A percentile compares a stretch with the other conserved stretches of the same genome.
These are phyloP conservation scores for Aristolochia fimbriata DNA, from an alignment of 164 flowering plant genomes.

Conservation along the genomic window DNA sequence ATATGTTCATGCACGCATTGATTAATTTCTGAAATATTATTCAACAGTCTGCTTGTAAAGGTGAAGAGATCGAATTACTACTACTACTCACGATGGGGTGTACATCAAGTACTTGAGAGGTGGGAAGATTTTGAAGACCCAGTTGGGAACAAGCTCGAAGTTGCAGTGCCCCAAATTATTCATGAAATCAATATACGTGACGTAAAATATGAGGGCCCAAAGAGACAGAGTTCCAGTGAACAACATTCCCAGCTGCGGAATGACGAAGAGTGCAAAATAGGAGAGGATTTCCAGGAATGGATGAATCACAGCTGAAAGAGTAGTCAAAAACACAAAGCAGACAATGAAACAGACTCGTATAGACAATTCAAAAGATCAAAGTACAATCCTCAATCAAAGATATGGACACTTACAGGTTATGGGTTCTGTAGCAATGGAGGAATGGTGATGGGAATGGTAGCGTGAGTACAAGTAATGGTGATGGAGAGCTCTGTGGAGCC, in stretches of 20 bases:
- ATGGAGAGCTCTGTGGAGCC: slow-evolving; percentile 50
- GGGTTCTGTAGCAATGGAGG: slow-evolving; percentile 46
- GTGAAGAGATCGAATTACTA: slow-evolving; percentile 3
- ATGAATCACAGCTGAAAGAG: slow-evolving; percentile 44
- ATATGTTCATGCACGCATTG: too few relatives aligned
- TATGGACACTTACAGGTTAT: slow-evolving; percentile 25
- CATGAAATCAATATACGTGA: slow-evolving; percentile 41
- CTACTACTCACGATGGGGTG: slow-evolving; percentile 65
- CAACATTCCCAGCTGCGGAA: slow-evolving; percentile 14
- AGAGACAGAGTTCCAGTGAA: slow-evolving; percentile 17
- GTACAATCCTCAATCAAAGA: too few relatives aligned
- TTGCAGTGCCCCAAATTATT: slow-evolving; percentile 62
- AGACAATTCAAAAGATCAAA: too few relatives aligned
- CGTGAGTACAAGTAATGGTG: slow-evolving; percentile 44
- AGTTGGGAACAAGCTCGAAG: slow-evolving; percentile 40
- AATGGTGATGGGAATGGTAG: slow-evolving; percentile 50
- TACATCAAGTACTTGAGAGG: slow-evolving; percentile 50
- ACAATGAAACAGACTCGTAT: too few relatives aligned
- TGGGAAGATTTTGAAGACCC: slow-evolving; percentile 31
- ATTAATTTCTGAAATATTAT: too few relatives aligned
- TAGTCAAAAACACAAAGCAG: neutral
- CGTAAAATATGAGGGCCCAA: slow-evolving; percentile 9
- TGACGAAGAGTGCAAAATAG: slow-evolving; percentile 26
- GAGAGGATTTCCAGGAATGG: slow-evolving; percentile 43
- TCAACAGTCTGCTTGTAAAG: too few relatives aligned